Base-by-base conservation (phyloP, 2,329 filamentous ascomycete genomes). In the Trichoderma sp. region DNA sequence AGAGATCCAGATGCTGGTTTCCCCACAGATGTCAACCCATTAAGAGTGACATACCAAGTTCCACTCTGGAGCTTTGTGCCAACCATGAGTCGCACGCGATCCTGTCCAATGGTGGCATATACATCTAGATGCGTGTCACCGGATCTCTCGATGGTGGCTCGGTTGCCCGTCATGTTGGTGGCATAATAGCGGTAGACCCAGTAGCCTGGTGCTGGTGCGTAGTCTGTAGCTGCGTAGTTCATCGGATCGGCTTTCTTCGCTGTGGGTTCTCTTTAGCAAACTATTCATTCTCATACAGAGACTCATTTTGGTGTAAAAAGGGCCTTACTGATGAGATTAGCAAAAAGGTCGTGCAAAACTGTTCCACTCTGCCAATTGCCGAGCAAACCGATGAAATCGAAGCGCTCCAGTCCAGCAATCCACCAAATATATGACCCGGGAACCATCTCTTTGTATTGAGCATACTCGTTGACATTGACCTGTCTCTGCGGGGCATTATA, bases 161-260 rank as follows among this genome's bases (percentile, higher is more conserved):
- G 49, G 26, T 68, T 65, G 54, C 66, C 66, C 18, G 66, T 68
- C 66, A 68, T 66, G 7, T 68, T 64, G 5, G 59, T 66, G 5
- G 59, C 66, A 24, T 68, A 68, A 34, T 68, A 68, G 21, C 43
- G 49, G 13, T 68, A 68, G n/a, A 68, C 66, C 34, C 59, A 52
- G 2, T 37, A 52, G 3, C 52, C 66, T 1, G 66, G 39, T n/a
- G 39, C 39, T 18, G 39, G 39, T 18, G 39, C 39, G 18, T 43
- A 43, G 39, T 43, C 39, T 43, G 39, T 43, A n/a, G 39, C 39
- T 18, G 39, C 18, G 18, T 43, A 43, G 18, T 43, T 43, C 39
- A n/a, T 43, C 2, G 39, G 39, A 10, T 43, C 7, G 39, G 39
- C 39, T 43, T 43, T 64, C 24, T 32, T 68, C 1, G 59, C 66